These are phyloP conservation scores for Quercus gilva DNA, from an alignment of 306 rosid genomes.

Conservation along the genomic window DNA sequence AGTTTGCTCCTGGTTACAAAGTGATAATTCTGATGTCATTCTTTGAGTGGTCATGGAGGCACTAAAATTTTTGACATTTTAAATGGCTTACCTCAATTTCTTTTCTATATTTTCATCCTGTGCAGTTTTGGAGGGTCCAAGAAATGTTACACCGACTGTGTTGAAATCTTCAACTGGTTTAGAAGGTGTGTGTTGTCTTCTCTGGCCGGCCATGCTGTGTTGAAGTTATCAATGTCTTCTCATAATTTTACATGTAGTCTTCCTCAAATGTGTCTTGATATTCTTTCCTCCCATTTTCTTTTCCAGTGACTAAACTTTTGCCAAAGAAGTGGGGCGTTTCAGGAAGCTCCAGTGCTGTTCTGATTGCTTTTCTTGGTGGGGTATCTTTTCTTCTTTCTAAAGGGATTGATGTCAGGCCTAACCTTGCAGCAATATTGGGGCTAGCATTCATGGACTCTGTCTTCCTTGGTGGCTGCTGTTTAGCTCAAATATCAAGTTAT, in stretches of 20 bases:
- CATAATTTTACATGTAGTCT: background rate
- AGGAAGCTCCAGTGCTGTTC: too few relatives aligned
- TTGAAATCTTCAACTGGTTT: too few relatives aligned
- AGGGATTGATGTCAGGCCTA: conserved; percentile 88
- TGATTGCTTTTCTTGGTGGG: too few relatives aligned
- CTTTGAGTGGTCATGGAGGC: background rate
- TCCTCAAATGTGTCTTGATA: background rate
- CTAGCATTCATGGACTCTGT: conserved; percentile 74
- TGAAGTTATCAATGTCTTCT: too few relatives aligned
- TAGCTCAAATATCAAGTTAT: conserved; percentile 89
- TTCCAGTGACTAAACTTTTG: too few relatives aligned
- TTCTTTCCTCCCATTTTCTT: conserved; percentile 26
- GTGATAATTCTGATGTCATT: background rate
- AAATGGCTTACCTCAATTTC: background rate
- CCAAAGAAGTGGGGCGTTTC: too few relatives aligned
- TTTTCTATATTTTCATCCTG: too few relatives aligned
- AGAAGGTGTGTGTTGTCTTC: too few relatives aligned
- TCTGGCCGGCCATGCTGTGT: too few relatives aligned
- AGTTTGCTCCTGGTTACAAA: background rate
- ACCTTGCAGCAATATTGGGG: conserved; percentile 65
- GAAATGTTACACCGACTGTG: too few relatives aligned
- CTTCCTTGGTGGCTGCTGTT: conserved; percentile 86
- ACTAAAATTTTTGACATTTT: background rate
- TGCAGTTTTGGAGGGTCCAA: too few relatives aligned
- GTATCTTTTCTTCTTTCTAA: conserved; percentile 70